Evolutionary conservation across 2,329 filamentous ascomycete species (phyloP), one percentile per base, ranked within the genome.

Genomic region (Aspergillus quadrilineatus): DNA sequence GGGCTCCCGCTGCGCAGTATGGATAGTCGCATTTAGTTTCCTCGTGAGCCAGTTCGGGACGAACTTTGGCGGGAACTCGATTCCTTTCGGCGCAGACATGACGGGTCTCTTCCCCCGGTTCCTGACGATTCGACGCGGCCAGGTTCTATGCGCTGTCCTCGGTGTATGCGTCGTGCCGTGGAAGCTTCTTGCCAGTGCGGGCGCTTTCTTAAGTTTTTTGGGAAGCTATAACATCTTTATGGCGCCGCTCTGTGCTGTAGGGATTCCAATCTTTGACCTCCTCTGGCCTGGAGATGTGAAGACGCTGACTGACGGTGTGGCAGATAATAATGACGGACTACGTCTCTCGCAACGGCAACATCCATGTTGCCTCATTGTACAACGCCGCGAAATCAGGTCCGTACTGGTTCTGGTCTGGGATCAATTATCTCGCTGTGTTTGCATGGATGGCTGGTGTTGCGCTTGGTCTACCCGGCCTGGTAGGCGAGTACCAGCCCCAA

Each of bases 71-170:
- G 50, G 43, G 39, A 78, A 78, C 57, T 71, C 52, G 3, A 29
- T 54, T 22, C 34, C 52, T 5, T 32, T 36, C 8, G 52, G 52
- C 9, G 52, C 72, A 0, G 77, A 79, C 53, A 67, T 77, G 58
- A 75, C 70, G 0, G 74, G 73, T 7, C 65, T 79, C 0, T 69
- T 77, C 17, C 77, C 77, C 0, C 66, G 65, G 30, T 78, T 74
- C 58, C 67, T 79, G 50, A 79, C 70, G 10, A 79, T 79, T 55
- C 66, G 69, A 6, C 66, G 77, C 17, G 77, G 77, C 2, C 62
- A 64, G 57, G 54, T 60, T 8, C 37, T 67, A 4, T 63, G 58
- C 41, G 60, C 60, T n/a, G 45, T 64, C 22, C 55, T 65, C 10
- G 63, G 63, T 0, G 53, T 61, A 14, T 54, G 55, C 1, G 59